These are phyloP conservation scores for Beauveria scarabaeidicola DNA, from an alignment of 2,329 filamentous ascomycete genomes.

Conservation along the genomic window DNA sequence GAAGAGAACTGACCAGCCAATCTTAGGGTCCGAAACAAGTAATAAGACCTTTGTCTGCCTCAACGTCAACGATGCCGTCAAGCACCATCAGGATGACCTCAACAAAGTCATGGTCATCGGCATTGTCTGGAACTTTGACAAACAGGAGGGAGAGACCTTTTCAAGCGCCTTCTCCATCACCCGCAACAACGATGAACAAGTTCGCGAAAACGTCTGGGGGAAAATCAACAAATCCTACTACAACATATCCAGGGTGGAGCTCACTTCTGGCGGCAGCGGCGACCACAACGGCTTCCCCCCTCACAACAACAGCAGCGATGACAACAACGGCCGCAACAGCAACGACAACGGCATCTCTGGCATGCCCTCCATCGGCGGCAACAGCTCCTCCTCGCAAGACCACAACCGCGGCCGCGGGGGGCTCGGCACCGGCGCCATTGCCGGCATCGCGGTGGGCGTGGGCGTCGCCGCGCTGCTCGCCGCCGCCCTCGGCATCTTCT, in stretches of 20 bases:
- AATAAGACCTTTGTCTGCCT: neutral
- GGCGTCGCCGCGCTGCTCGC: slow-evolving; percentile 30
- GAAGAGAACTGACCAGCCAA: no score
- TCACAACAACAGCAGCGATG: neutral
- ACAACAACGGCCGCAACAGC: neutral
- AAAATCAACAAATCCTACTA: no score
- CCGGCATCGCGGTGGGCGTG: slow-evolving; percentile 38
- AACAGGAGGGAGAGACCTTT: neutral
- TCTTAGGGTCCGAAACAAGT: no score
- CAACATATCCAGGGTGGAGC: neutral
- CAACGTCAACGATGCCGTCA: neutral
- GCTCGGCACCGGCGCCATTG: slow-evolving; percentile 35
- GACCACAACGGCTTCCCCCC: slow-evolving; percentile 6
- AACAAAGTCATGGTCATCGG: neutral
- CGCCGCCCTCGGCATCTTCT: slow-evolving; percentile 29
- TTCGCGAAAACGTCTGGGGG: no score
- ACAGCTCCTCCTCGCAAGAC: neutral
- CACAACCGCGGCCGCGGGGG: slow-evolving; percentile 10
- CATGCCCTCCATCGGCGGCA: neutral
- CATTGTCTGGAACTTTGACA: neutral
- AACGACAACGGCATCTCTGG: slow-evolving; percentile 10
- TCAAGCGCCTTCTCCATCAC: slow-evolving; percentile 2
- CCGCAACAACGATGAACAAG: neutral
- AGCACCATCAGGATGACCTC: neutral
- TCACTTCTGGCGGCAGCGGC: neutral